Evolutionary conservation across 2,329 filamentous ascomycete genomes (phyloP), one percentile per base, ranked within the genome.

Genomic region (Falciphora oryzae): DNA sequence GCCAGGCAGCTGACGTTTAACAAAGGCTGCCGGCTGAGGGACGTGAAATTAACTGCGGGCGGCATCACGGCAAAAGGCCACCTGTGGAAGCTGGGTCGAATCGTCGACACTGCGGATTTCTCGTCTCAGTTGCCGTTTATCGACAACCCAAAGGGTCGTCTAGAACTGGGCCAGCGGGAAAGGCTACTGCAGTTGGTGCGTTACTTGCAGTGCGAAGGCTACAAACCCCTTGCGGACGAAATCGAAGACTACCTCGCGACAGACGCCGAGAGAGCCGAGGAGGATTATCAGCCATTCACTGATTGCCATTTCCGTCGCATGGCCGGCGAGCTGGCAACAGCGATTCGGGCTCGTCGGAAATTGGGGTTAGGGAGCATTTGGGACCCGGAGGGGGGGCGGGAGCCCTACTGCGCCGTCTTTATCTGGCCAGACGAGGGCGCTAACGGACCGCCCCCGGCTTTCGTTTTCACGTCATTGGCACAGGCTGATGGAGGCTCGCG

Each of bases 11-110:
- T 73, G 3, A 71, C 72, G 0, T 73, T 70, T 13, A 71, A 71
- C 18, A 73, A 73, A 31, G 60, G 72, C 5, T 73, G 71, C 32
- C 69, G 72, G 1, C 69, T 72, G n/a, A 63, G 64, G 1, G 11
- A 70, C 2, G 70, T 71, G 3, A 6, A 65, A 0, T 64, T 71
- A 11, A 70, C 64, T 0, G 32, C 35, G 1, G 22, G 28, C 3
- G 71, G 71, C 0, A 67, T 72, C 4, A 57, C 29, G 22, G 70
- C 71, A 10, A 65, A 58, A 25, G 72, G 72, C 0, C 70, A 73
- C 61, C 22, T 72, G 5, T 73, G 72, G 72, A 69, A 69, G 60
- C 57, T 73, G 1, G 67, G 65, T 1, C 65, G 63, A 5, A 61
- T 61, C 18, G 59, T 73, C 11, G 61, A 67, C 25, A 67, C 69